Base-by-base conservation (phyloP, 371 early-diverging fungal genomes). In the Chytridium lagenaria region DNA sequence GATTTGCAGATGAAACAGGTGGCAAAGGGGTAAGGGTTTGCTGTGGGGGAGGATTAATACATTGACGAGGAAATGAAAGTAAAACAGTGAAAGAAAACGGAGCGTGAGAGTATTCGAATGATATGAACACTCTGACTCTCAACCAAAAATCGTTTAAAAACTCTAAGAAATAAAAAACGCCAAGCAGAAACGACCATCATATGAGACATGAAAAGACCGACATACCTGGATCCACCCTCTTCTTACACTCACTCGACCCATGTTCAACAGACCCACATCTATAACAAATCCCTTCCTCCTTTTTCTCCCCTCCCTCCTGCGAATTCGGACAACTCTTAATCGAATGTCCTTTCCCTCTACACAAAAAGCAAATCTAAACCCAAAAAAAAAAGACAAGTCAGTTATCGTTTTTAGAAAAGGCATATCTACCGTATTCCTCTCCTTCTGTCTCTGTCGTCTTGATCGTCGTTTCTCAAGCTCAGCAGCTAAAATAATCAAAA, bases 181-280 rank as follows among this genome's bases (percentile, higher is more conserved):
- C 34, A 37, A 51, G 37, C 0, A 23, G 28, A 49, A 15, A 26
- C 26, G 5, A 26, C 19, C 1, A n/a, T 16, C 22, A 12, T 61
- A 10, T 10, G 16, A n/a, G 37, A 57, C 23, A 57, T 2, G 34
- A 70, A 40, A 37, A 38, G 50, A 40, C 30, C 67, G 30, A 55
- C 37, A 33, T 69, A 81, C 81, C 76, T 28, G 79, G 57, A 52
- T 80, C 74, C 50, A 55, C 30, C 57, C 52, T 59, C 70, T 89
- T 89, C 70, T 82, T 85, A 74, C 96, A 96, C 31, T 89, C 76
- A 72, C 89, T 88, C 30, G 92, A 84, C n/a, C 85, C 87, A 80
- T 96, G 97, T 59, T 93, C 93, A 1, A 84, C 83, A 1, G 93
- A 90, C 23, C 95, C 94, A 78, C 97, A 96, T 71, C 89, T 91